phyloP scores from a whole-genome alignment of 768 basidiomycete species.

The Russula brevipes region DNA sequence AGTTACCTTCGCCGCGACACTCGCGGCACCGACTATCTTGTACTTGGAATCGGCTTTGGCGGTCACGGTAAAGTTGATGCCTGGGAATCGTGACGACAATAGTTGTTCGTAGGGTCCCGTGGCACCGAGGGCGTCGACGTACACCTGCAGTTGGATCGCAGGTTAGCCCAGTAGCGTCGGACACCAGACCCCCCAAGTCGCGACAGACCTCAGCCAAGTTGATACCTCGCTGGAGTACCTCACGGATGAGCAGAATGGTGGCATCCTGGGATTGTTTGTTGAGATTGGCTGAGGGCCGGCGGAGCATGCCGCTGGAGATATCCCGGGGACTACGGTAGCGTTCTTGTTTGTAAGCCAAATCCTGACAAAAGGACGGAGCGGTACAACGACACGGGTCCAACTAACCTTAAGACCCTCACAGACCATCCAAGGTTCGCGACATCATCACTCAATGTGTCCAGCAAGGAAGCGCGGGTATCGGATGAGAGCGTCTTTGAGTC shows the following conservation, averaged over 20 bases:
- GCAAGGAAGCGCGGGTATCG: conserved; percentile 57
- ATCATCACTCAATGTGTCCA: conserved; percentile 65
- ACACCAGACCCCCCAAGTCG: conserved; percentile 14
- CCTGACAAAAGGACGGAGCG: neutral
- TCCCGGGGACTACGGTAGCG: conserved; percentile 81
- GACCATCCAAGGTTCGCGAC: conserved; percentile 75
- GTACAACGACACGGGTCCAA: neutral
- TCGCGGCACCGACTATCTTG: conserved; percentile 96
- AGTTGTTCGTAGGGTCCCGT: conserved; percentile 81
- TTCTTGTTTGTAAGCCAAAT: conserved; percentile 13
- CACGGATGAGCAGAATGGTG: conserved; percentile 81
- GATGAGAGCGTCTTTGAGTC: conserved; percentile 90
- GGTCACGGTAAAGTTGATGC: conserved; percentile 81
- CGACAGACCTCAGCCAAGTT: conserved; percentile 62
- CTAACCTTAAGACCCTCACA: conserved; percentile 49
- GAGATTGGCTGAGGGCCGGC: conserved; percentile 75
- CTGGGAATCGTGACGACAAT: conserved; percentile 75
- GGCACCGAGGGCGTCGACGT: conserved; percentile 91
- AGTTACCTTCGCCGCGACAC: conserved; percentile 97
- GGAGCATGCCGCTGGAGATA: conserved; percentile 89
- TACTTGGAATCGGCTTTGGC: conserved; percentile 93
- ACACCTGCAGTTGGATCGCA: conserved; percentile 49
- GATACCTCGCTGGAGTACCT: conserved; percentile 77
- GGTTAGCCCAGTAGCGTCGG: neutral
- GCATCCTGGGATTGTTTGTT: conserved; percentile 87